phyloP scores from a whole-genome alignment of 768 basidiomycete genomes.

The Agaricus sinodeliciosus region DNA sequence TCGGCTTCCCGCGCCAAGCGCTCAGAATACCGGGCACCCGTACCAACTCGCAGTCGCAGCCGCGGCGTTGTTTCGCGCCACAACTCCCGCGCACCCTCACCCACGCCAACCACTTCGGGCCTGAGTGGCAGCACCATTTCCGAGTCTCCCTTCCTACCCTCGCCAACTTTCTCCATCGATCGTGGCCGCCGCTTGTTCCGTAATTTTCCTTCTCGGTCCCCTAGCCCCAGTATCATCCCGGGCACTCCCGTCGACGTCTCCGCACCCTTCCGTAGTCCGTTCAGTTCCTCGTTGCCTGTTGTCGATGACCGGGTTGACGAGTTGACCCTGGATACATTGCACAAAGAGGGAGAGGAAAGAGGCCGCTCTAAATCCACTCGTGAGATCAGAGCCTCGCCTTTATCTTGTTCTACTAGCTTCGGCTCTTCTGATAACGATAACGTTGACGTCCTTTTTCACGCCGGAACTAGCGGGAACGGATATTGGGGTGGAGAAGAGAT shows the following conservation, averaged over 20 bases:
- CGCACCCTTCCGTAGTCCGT: slow-evolving; percentile 12
- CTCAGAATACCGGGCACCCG: slow-evolving; percentile 45
- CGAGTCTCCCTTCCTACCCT: slow-evolving; percentile 21
- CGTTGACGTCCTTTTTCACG: slow-evolving; percentile 6
- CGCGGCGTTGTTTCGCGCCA: slow-evolving; percentile 34
- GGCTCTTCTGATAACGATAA: slow-evolving; percentile 11
- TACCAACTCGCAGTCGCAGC: slow-evolving; percentile 29
- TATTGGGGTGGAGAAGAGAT: slow-evolving; percentile 3
- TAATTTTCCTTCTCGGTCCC: slow-evolving; percentile 31
- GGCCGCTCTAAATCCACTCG: slow-evolving; percentile 7
- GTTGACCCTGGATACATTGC: slow-evolving; percentile 16
- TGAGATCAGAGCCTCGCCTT: slow-evolving; percentile 2
- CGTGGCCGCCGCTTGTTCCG: slow-evolving; percentile 27
- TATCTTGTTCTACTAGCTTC: slow-evolving; percentile 8
- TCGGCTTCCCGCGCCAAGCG: slow-evolving; percentile 36
- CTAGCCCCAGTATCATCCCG: slow-evolving; percentile 41
- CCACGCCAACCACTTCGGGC: slow-evolving; percentile 6
- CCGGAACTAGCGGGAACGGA: background rate
- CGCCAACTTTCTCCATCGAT: slow-evolving; percentile 19
- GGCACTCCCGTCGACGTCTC: slow-evolving; percentile 35
- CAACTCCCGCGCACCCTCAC: slow-evolving; percentile 22
- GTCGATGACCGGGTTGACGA: slow-evolving; percentile 22
- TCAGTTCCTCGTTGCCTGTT: slow-evolving; percentile 13
- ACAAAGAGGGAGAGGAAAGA: slow-evolving; percentile 1
- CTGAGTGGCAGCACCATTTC: slow-evolving; percentile 4